Base-by-base conservation (phyloP, 345 rosid genomes). In the Capsella bursapastoris region DNA sequence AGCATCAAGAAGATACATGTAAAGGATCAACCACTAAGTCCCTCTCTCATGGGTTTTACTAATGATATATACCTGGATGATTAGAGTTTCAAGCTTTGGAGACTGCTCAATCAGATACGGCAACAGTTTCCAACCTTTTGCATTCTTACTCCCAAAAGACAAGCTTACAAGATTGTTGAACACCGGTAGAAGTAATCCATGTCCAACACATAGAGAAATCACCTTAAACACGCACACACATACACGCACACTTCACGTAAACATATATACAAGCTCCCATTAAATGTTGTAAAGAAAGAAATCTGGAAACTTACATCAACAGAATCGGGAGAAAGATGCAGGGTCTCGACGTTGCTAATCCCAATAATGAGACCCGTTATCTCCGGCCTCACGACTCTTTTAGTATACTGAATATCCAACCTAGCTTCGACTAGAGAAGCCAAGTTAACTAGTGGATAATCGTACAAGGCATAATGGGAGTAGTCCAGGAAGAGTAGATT, bases 371-470 rank as follows among this genome's bases (percentile, higher is more conserved):
- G 60, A 66, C 14, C 49, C 3, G 59, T 2, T 14, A 68, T 0
- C n/a, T 68, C 51, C 1, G 40, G 72, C 40, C 9, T 38, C 16
- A 13, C 4, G 9, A 25, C 14, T 0, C 0, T 5, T 7, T 3
- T 3, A 44, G 2, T 7, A 67, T 8, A 40, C 9, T 0, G 43
- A n/a, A 55, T 14, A 44, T 68, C 27, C 10, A 68, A 10, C 41
- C 8, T 68, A 55, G 72, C 72, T 53, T 41, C 51, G 28, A 68
- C 63, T 28, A 68, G 15, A 8, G 63, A 68, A 1, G 6, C 63
- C 28, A 41, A 68, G 41, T 55, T 55, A 55, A 68, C 72, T 25
- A 0, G 40, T 2, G 11, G 4, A 2, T 68, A 68, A 10, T 5
- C 1, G 3, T 3, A 0, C 63, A 53, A 9, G 72, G 62, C 52